Evolutionary conservation across 2,329 filamentous ascomycete species (phyloP), one percentile per base, ranked within the genome.

Genomic region (Fusarium sp.): DNA sequence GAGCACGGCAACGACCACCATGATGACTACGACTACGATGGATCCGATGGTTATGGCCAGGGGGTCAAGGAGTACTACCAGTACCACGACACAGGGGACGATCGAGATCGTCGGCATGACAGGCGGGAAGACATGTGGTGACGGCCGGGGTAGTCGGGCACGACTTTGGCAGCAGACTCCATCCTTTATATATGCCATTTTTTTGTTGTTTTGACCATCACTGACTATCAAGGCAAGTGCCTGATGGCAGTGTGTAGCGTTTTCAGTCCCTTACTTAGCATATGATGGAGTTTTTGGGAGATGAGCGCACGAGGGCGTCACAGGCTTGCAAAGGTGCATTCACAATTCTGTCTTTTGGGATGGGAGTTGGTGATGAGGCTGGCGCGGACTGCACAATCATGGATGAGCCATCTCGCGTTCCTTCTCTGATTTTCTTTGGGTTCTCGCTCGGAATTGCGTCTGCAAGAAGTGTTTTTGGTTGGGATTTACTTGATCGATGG

Each of bases 111-210:
- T 65, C 81, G 80, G 16, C 74, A 80, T 58, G 82, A 85, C 63
- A 77, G 79, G 48, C 80, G 80, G 30, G 83, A 85, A 67, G 82
- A 84, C 64, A 86, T 86, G 84, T 87, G 85, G 85, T 87, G 76
- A 85, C 59, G 61, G 58, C 32, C 68, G 13, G 59, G 57, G 50
- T 56, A 67, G 39, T 52, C 30, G 30, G 41, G 59, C 32, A 54
- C 66, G 61, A 57, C 64, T 71, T 39, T 66, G 65, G 52, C 66
- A 68, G 58, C 69, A 68, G 61, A 72, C 35, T 54, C 65, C 59
- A 62, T 72, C 73, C 50, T 70, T 64, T 71, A 72, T 76, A 75
- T 73, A 73, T 75, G 76, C 73, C 75, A 70, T 69, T 73, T 67
- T 66, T 65, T 67, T 58, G 71, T 73, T 62, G 72, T 73, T 61